phyloP scores from a whole-genome alignment of 2,329 filamentous ascomycete genomes.

The Xenoacremonium recifei region DNA sequence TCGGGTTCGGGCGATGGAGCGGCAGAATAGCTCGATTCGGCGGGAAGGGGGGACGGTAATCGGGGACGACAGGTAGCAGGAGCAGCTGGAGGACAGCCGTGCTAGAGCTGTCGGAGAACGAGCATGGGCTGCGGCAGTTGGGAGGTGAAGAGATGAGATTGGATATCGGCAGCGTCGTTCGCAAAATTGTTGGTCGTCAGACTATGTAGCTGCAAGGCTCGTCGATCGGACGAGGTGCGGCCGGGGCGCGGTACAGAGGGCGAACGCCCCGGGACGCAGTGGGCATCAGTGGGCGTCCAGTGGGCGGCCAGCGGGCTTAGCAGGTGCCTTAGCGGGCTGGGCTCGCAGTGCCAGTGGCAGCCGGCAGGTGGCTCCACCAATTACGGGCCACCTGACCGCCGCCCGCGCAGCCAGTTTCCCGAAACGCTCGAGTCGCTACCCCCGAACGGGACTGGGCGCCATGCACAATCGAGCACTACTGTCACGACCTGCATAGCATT shows the following conservation, averaged over 20 bases:
- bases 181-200: too few relatives aligned
- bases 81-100: slow-evolving; percentile 7
- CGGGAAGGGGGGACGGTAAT: slow-evolving; percentile 11
- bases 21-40: slow-evolving; percentile 14
- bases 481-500: too few relatives aligned
- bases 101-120: slow-evolving; percentile 13
- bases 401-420: slow-evolving; percentile 14
- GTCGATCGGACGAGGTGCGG: slow-evolving; percentile 20
- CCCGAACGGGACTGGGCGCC: too few relatives aligned
- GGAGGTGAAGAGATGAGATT: slow-evolving; percentile 10
- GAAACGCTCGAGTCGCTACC: too few relatives aligned
- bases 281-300: too few relatives aligned
- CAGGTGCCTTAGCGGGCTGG: too few relatives aligned
- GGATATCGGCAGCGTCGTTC: slow-evolving; percentile 5
- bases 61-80: background rate
- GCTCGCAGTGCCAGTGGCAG: too few relatives aligned
- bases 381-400: slow-evolving; percentile 8
- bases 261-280: too few relatives aligned
- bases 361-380: slow-evolving; percentile 6
- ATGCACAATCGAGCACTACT: too few relatives aligned
- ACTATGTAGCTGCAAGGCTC: slow-evolving; percentile 25
- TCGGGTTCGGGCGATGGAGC: slow-evolving; percentile 9
- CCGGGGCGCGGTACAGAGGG: too few relatives aligned
- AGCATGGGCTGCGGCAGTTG: slow-evolving; percentile 9
- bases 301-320: too few relatives aligned